phyloP scores from a whole-genome alignment of 2,329 filamentous ascomycete species.

The Sarocladiaceae sp. region DNA sequence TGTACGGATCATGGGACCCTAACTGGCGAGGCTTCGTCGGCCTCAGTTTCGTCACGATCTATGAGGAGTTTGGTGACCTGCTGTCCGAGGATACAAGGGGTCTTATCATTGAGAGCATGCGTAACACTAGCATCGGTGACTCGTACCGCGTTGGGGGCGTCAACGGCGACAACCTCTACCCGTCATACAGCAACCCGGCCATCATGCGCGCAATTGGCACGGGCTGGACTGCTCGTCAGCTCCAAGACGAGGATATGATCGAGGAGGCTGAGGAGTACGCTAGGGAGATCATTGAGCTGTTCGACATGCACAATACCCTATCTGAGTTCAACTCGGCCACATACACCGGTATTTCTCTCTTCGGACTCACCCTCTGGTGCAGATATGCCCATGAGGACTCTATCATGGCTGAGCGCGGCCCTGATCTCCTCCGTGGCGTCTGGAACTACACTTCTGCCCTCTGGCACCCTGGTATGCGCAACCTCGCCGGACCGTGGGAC shows the following conservation, averaged over 20 bases:
- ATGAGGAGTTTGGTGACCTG: constrained; percentile 54
- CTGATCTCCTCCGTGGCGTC: constrained; percentile 47
- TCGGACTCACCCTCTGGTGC: constrained; percentile 52
- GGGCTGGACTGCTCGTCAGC: constrained; percentile 52
- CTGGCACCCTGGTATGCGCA: constrained; percentile 55
- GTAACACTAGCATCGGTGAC: constrained; percentile 54
- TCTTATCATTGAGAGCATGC: constrained; percentile 48
- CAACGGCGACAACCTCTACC: constrained; percentile 58
- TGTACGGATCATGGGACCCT: constrained; percentile 57
- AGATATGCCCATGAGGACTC: constrained; percentile 54
- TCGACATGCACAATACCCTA: constrained; percentile 50
- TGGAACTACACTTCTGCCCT: constrained; percentile 49
- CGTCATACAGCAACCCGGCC: constrained; percentile 55
- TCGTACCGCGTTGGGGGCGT: constrained; percentile 58
- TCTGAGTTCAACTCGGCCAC: constrained; percentile 61
- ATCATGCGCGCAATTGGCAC: constrained; percentile 61
- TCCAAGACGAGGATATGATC: constrained; percentile 57
- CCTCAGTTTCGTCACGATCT: constrained; percentile 52
- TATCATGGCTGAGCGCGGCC: constrained; percentile 47
- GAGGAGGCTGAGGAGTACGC: constrained; percentile 51
- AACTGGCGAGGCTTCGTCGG: constrained; percentile 63
- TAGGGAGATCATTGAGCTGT: constrained; percentile 51
- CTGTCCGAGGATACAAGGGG: constrained; percentile 28
- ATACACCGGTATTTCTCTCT: constrained; percentile 59
- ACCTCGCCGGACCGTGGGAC: constrained; percentile 63